A percentile compares a stretch with the other conserved stretches of the same genome.
phyloP scores from a whole-genome alignment of 495 filamentous ascomycete genomes.

The Aspergillus hancockii region DNA sequence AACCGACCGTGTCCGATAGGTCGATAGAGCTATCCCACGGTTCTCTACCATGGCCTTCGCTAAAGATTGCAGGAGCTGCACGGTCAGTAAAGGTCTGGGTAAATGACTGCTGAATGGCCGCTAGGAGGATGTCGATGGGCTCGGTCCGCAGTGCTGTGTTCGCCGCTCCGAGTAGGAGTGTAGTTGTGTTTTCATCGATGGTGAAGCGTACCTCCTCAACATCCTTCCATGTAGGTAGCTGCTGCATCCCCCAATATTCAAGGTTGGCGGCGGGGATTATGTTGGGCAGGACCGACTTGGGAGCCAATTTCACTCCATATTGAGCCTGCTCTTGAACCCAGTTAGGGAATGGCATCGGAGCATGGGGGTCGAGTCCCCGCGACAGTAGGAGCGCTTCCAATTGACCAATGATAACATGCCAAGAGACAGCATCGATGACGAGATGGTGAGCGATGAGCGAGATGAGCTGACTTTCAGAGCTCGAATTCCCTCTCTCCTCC shows the following conservation, averaged over 20 bases:
- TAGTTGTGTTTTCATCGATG: slow-evolving; percentile 34
- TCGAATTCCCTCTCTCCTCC: neutral
- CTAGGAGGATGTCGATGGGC: slow-evolving; percentile 44
- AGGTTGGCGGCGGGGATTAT: neutral
- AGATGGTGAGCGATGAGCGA: slow-evolving; percentile 13
- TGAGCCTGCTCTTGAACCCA: slow-evolving; percentile 7
- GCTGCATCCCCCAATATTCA: slow-evolving; percentile 16
- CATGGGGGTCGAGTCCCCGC: neutral
- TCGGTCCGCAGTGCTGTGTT: slow-evolving; percentile 40
- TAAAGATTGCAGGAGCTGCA: slow-evolving; percentile 45
- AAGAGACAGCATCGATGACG: slow-evolving; percentile 14
- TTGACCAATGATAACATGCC: slow-evolving; percentile 13
- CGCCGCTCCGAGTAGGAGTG: slow-evolving; percentile 26
- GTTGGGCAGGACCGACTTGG: slow-evolving; percentile 1
- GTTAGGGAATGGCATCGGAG: slow-evolving; percentile 5
- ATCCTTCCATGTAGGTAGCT: neutral
- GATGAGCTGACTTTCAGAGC: neutral
- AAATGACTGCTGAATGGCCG: slow-evolving; percentile 43
- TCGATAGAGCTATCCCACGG: slow-evolving; percentile 37
- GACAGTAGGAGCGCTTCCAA: neutral
- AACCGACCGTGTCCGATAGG: slow-evolving; percentile 49
- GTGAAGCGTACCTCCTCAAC: neutral
- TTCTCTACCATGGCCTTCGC: slow-evolving; percentile 47
- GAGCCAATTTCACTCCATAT: neutral
- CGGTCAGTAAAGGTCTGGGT: slow-evolving; percentile 41